Conservation (phyloP, 345 rosid genomes). For the Aquilaria sinensis region DNA sequence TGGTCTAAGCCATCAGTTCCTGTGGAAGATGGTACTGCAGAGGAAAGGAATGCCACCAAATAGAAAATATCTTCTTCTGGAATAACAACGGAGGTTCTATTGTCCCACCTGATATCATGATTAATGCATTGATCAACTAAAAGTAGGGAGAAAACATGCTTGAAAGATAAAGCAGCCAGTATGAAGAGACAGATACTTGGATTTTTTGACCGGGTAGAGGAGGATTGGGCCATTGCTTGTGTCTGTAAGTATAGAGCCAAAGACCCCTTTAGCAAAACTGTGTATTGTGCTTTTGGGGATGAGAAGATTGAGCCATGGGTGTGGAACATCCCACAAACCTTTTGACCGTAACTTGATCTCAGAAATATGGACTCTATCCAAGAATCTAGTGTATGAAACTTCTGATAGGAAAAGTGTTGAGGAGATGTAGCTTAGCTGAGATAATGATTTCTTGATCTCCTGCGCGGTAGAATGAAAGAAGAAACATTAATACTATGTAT, state of each 20-base stretch:
- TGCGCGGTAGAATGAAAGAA: constrained; percentile 26
- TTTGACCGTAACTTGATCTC: constrained; percentile 75
- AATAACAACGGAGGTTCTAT: constrained; percentile 77
- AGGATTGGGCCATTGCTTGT: constrained; percentile 95
- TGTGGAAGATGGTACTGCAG: constrained; percentile 70
- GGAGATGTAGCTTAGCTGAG: constrained; percentile 56
- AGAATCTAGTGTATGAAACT: constrained; percentile 69
- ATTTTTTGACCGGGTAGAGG: constrained; percentile 83
- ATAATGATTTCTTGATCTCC: constrained; percentile 54
- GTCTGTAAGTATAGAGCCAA: constrained; percentile 67
- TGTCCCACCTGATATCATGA: constrained; percentile 79
- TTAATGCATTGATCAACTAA: constrained; percentile 14
- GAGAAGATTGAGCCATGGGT: constrained; percentile 97
- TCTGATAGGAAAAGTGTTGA: constrained; percentile 73
- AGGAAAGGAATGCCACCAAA: constrained; percentile 84
- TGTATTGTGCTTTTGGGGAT: constrained; percentile 70
- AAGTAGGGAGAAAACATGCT: not conserved
- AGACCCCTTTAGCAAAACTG: constrained; percentile 64
- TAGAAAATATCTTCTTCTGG: constrained; percentile 91
- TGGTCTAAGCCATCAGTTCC: constrained; percentile 69
- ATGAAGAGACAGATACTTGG: constrained; percentile 50
- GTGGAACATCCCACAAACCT: constrained; percentile 97
- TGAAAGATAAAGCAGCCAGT: constrained; percentile 4
- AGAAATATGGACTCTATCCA: constrained; percentile 87
- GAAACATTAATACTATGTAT: constrained; percentile 4